Evolutionary conservation across 352 stramenopile species (phyloP), one percentile per base, ranked within the genome.

Genomic region (Phytopythium chamaehyphon): DNA sequence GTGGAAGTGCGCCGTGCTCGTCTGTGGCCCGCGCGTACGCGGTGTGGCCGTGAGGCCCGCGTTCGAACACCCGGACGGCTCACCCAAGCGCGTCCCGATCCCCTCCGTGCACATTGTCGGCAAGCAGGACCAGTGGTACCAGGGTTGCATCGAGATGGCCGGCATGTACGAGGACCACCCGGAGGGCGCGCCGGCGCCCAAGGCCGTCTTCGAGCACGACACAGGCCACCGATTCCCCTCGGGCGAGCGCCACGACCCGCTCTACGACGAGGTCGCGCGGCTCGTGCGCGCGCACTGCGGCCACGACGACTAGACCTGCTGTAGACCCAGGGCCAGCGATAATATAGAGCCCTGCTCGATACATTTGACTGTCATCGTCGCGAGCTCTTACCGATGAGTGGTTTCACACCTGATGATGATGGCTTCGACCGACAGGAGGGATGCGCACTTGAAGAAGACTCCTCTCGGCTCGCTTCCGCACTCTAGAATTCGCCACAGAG

Each of bases 31-130:
- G 7, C 48, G 59, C 2, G 62, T 77, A 26, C 65, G 64, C 22
- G 66, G 47, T 1, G 24, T 58, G 10, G 52, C 55, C 9, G 42
- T 61, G n/a, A 65, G 68, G 7, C 55, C 50, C 2, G 37, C 81
- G 21, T 83, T 86, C 43, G 72, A 78, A 40, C 64, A 62, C 0
- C 47, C 57, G 0, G 59, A 79, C 36, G 62, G 65, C 4, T 54
- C 47, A 10, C 55, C 54, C 12, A 57, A 59, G 11, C 54, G 61
- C 39, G 62, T 85, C 28, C 71, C 76, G 18, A 70, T 82, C 19
- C 71, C 76, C 35, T 87, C 79, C 24, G 76, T 90, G 39, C 78
- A 87, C 57, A 65, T 90, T 22, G 31, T 83, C 7, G 78, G 78
- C 19, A 82, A 83, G 55, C 68, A 66, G 51, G 78, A 86, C 38